phyloP scores from a whole-genome alignment of 2,329 filamentous ascomycete genomes.

The Orbilia brochopaga region DNA sequence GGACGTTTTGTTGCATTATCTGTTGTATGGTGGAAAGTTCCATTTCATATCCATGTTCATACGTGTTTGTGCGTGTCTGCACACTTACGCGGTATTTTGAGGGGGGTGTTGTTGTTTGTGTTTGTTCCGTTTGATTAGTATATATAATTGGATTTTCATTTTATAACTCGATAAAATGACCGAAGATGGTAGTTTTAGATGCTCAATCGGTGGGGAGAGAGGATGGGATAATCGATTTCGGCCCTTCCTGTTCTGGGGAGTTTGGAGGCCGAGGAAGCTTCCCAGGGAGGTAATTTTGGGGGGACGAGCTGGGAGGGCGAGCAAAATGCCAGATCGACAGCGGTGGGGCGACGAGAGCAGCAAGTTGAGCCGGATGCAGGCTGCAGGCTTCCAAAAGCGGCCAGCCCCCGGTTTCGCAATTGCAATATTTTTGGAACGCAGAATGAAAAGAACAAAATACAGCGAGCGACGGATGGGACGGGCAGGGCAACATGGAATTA shows the following conservation, averaged over 20 bases:
- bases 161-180: background rate
- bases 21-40: no score
- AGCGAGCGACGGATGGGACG: no score
- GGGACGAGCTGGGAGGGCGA: background rate
- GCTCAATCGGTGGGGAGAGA: background rate
- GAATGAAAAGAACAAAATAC: background rate
- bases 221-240: background rate
- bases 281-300: slow-evolving; percentile 37
- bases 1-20: no score
- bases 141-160: slow-evolving; percentile 6
- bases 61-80: background rate
- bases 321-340: slow-evolving; percentile 1
- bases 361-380: slow-evolving; percentile 31
- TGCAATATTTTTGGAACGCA: slow-evolving; percentile 20
- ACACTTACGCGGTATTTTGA: no score
- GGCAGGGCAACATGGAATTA: background rate
- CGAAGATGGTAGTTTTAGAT: background rate
- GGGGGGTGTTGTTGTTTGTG: background rate
- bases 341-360: slow-evolving; percentile 25
- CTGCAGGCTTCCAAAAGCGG: slow-evolving; percentile 34
- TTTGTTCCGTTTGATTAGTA: background rate
- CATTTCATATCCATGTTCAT: background rate
- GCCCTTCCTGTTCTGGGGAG: no score
- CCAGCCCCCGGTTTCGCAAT: slow-evolving; percentile 3
- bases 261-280: slow-evolving; percentile 25